Conservation (phyloP, 2,329 filamentous ascomycete genomes). For the Fusarium ramigenum region DNA sequence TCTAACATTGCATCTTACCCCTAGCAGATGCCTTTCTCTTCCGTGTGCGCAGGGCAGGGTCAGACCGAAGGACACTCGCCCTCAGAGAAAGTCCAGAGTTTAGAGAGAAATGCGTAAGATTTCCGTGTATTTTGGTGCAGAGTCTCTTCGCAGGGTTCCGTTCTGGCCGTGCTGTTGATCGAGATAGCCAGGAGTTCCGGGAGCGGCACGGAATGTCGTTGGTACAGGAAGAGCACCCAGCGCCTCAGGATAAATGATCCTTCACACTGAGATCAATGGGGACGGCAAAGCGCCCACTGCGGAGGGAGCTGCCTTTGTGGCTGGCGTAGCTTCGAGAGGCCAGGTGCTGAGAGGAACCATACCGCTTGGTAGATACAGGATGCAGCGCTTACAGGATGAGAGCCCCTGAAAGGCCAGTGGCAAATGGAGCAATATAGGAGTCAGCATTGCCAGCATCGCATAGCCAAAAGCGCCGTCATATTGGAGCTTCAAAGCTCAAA, state of each 20-base stretch:
- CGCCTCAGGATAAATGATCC: not conserved
- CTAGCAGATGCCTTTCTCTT: not conserved
- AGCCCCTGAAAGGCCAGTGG: not conserved
- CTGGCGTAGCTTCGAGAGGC: not conserved
- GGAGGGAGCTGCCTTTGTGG: not conserved
- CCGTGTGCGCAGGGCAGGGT: fast-evolving
- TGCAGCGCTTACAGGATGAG: no score
- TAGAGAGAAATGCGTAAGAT: not conserved
- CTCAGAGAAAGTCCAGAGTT: fast-evolving
- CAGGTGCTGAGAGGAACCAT: fast-evolving
- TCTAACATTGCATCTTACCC: not conserved
- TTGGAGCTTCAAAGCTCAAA: not conserved
- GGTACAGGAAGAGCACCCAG: not conserved
- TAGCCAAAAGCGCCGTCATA: not conserved
- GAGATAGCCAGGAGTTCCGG: not conserved
- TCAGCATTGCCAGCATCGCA: not conserved
- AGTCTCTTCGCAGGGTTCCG: not conserved
- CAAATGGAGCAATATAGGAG: not conserved
- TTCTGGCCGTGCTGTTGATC: not conserved
- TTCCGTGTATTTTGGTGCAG: not conserved
- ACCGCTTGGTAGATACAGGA: not conserved
- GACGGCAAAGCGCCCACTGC: not conserved
- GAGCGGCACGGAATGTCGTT: not conserved
- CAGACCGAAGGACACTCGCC: not conserved
- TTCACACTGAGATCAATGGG: not conserved